Percentiles rank a stretch among this genome's conserved stretches.
Evolutionary conservation across 1,284 basidiomycete species (phyloP).

Genomic region (Tilletia indica): DNA sequence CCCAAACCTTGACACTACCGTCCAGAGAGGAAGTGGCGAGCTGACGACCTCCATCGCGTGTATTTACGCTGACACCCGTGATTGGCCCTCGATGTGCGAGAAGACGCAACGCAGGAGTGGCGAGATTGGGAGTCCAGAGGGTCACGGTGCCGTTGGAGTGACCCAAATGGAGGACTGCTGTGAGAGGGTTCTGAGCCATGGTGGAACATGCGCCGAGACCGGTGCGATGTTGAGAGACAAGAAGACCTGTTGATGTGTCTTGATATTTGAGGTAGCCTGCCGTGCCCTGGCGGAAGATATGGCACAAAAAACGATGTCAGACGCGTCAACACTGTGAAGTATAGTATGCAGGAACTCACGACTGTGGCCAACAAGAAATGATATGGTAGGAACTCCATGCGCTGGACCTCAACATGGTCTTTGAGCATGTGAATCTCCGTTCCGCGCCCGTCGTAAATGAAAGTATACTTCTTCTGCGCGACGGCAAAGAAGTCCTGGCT

Average conservation of each 20-base stretch:
- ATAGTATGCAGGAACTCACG: slow-evolving; percentile 59
- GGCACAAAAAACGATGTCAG: not conserved
- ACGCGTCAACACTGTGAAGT: not conserved
- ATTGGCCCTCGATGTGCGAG: slow-evolving; percentile 89
- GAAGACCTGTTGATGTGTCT: slow-evolving; percentile 87
- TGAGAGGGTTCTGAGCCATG: slow-evolving; percentile 85
- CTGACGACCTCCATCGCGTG: slow-evolving; percentile 71
- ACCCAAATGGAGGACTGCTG: slow-evolving; percentile 88
- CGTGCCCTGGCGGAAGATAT: slow-evolving; percentile 66
- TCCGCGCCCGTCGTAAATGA: slow-evolving; percentile 91
- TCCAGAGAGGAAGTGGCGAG: slow-evolving; percentile 88
- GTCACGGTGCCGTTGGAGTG: slow-evolving; percentile 77
- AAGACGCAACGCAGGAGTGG: slow-evolving; percentile 84
- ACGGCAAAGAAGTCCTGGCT: slow-evolving; percentile 90
- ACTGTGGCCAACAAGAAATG: slow-evolving; percentile 89
- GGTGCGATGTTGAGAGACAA: slow-evolving; percentile 78
- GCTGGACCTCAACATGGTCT: slow-evolving; percentile 81
- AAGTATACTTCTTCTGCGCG: slow-evolving; percentile 93
- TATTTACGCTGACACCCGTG: slow-evolving; percentile 76
- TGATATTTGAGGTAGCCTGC: slow-evolving; percentile 91
- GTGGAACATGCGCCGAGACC: slow-evolving; percentile 71
- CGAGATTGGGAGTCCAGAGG: slow-evolving; percentile 91
- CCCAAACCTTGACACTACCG: slow-evolving; percentile 88
- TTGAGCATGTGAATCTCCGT: slow-evolving; percentile 78
- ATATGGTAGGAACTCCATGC: slow-evolving; percentile 89